These are phyloP conservation scores for Spiraea crenata DNA, from an alignment of 331 rosid genomes.

Conservation along the genomic window DNA sequence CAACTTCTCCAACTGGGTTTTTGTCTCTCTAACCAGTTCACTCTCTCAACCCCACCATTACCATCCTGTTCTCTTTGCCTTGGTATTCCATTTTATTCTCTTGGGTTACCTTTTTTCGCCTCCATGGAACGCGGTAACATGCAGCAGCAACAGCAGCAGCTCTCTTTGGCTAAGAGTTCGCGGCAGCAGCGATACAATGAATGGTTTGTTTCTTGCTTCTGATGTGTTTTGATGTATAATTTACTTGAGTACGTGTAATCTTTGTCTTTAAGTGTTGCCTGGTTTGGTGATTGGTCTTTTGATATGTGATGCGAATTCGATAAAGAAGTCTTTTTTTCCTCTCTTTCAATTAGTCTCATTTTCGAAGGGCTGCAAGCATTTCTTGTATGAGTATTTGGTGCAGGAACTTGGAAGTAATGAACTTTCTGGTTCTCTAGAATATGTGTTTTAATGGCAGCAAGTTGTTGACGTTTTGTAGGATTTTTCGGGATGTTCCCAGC, in stretches of 20 bases:
- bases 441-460: too few species aligned
- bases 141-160: constrained; percentile 57
- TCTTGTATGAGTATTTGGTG: constrained; percentile 21
- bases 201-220: constrained; percentile 65
- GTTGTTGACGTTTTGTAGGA: constrained; percentile 52
- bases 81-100: constrained; percentile 39
- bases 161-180: constrained; percentile 65
- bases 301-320: not conserved
- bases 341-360: not conserved
- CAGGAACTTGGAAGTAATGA: too few species aligned
- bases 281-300: not conserved
- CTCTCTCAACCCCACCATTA: constrained; percentile 47
- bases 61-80: constrained; percentile 37
- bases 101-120: constrained; percentile 28
- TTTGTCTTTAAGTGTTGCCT: constrained; percentile 8
- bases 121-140: constrained; percentile 82
- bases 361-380: not conserved
- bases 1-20: constrained; percentile 48
- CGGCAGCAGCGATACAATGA: constrained; percentile 80
- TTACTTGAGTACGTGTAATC: constrained; percentile 11
- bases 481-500: constrained; percentile 95
- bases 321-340: not conserved
- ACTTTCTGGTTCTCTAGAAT: too few species aligned
- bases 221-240: constrained; percentile 5
- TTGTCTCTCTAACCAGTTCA: constrained; percentile 58